These are phyloP conservation scores for Candida takata DNA, from an alignment of 805 yeast species.

Conservation along the genomic window DNA sequence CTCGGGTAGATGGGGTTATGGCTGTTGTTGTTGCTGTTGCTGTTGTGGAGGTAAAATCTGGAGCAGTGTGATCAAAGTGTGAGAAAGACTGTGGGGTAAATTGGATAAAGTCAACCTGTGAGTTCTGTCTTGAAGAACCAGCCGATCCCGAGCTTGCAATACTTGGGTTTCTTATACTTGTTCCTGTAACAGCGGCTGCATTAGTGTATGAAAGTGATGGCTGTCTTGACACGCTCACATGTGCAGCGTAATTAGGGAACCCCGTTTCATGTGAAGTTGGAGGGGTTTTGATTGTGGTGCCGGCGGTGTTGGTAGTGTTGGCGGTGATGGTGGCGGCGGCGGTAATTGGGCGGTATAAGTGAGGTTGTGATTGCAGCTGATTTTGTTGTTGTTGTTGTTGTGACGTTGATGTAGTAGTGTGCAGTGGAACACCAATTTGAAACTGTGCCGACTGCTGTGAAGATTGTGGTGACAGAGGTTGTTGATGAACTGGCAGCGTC, in stretches of 20 bases:
- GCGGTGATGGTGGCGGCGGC: neutral
- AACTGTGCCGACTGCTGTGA: slow-evolving; percentile 7
- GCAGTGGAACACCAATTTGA: too few species aligned
- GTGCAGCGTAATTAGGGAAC: slow-evolving; percentile 2
- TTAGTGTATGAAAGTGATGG: slow-evolving; percentile 4
- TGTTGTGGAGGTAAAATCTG: neutral
- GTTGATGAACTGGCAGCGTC: too few species aligned
- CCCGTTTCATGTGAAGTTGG: slow-evolving; percentile 1
- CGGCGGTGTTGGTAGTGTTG: neutral
- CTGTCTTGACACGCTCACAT: slow-evolving; percentile 11
- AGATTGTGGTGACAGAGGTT: slow-evolving; percentile 14
- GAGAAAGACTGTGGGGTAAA: slow-evolving; percentile 14
- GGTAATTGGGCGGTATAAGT: slow-evolving; percentile 3
- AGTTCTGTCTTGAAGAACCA: slow-evolving; percentile 24
- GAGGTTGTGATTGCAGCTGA: too few species aligned
- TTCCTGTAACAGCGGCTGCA: neutral
- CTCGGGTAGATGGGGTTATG: neutral
- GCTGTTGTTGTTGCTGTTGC: too few species aligned
- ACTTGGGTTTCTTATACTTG: slow-evolving; percentile 18
- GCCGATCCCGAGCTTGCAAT: slow-evolving; percentile 12
- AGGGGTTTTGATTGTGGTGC: slow-evolving; percentile 4
- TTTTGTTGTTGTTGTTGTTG: too few species aligned
- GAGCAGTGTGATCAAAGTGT: slow-evolving; percentile 2
- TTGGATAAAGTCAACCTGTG: slow-evolving; percentile 20
- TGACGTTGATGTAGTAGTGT: too few species aligned